Evolutionary conservation across 192 early-diverging fungal species (phyloP).

Genomic region (Rhizoclosmatium globosum): DNA sequence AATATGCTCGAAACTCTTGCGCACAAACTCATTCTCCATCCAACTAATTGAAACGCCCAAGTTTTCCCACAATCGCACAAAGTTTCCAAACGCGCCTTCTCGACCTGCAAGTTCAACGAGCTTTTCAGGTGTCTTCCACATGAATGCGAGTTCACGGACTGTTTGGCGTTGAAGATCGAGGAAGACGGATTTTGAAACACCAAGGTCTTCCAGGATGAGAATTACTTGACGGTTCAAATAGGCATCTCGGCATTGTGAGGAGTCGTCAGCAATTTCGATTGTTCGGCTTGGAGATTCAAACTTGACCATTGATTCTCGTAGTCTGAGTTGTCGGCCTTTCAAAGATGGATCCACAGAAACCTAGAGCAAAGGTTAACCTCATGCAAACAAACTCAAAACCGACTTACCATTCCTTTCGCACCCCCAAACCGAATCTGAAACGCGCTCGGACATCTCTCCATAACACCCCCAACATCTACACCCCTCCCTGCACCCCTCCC

Average conservation of each 20-base stretch:
- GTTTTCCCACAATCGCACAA: conserved; percentile 30
- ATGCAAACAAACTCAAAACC: not conserved
- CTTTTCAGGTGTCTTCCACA: conserved; percentile 17
- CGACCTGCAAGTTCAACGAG: conserved; percentile 17
- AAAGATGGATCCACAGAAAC: conserved; percentile 42
- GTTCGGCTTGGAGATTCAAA: conserved; percentile 56
- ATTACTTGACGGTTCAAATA: conserved; percentile 75
- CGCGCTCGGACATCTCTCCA: conserved; percentile 55
- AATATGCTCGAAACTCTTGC: conserved; percentile 34
- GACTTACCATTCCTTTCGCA: conserved; percentile 53
- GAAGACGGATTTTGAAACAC: conserved; percentile 65
- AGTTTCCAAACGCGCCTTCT: conserved; percentile 37
- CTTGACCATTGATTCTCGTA: conserved; percentile 67
- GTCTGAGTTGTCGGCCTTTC: conserved; percentile 45
- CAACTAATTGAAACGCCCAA: not conserved
- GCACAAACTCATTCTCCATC: conserved; percentile 21
- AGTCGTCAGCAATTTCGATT: conserved; percentile 66
- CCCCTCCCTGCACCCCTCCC: not conserved
- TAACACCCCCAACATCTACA: not conserved
- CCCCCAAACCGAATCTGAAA: conserved; percentile 77
- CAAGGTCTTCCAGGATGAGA: conserved; percentile 62
- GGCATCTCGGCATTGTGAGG: conserved; percentile 49
- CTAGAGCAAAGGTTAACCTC: not conserved
- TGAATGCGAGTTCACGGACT: conserved; percentile 24
- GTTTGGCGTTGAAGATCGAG: conserved; percentile 49